Percentiles rank a stretch among this genome's conserved stretches.
phyloP scores from a whole-genome alignment of 2,329 filamentous ascomycete genomes.

The Pseudogymnoascus sp. region DNA sequence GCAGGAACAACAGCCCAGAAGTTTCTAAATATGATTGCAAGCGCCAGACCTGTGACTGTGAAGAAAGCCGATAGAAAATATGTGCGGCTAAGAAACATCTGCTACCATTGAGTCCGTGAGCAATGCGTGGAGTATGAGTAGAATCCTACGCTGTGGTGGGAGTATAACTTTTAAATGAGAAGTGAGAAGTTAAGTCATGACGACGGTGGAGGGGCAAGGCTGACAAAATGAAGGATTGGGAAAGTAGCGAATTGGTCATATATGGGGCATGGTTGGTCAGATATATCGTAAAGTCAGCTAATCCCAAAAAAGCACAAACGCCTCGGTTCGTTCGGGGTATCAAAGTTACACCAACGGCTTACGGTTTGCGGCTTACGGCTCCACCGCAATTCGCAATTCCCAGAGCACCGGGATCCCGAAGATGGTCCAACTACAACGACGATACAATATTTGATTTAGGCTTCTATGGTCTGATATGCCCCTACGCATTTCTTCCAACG shows the following conservation, averaged over 20 bases:
- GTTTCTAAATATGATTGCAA: neutral
- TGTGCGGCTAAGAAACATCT: neutral
- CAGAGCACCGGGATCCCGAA: neutral
- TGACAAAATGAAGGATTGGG: neutral
- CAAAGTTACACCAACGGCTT: neutral
- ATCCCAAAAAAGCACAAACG: neutral
- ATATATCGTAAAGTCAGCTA: neutral
- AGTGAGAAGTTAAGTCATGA: neutral
- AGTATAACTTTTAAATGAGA: neutral
- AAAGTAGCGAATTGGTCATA: neutral
- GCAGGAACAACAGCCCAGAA: neutral
- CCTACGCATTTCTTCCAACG: neutral
- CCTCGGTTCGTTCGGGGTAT: neutral
- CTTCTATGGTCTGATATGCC: neutral
- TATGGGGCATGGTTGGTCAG: conserved; percentile 6
- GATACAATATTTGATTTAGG: neutral
- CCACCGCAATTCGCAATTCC: neutral
- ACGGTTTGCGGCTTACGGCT: neutral
- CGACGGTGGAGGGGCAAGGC: neutral
- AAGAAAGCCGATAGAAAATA: conserved; percentile 4
- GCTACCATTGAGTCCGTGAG: neutral
- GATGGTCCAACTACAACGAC: neutral
- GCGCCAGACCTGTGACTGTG: neutral
- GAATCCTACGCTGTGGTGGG: neutral
- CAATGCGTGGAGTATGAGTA: neutral